Evolutionary conservation across 23 red algal species (phyloP).

Genomic region (Gracilaria gracilis): DNA sequence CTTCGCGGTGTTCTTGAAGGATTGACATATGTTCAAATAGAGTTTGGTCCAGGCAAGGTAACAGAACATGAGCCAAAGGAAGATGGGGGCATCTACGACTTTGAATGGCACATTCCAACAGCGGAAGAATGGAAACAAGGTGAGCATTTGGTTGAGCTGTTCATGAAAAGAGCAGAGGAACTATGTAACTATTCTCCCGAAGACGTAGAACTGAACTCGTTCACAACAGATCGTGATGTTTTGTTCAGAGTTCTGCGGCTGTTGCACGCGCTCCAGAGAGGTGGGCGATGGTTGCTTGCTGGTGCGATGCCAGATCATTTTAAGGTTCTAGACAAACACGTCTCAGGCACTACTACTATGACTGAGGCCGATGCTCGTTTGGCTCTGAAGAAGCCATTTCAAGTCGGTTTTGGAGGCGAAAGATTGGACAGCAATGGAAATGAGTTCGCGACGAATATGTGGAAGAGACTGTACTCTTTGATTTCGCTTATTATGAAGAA

Average conservation of each 20-base stretch:
- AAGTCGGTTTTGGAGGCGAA: constrained; percentile 69
- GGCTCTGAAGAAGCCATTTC: constrained; percentile 51
- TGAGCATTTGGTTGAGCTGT: constrained; percentile 37
- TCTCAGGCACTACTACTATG: constrained; percentile 13
- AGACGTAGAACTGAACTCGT: constrained; percentile 1
- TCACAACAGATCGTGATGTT: constrained; percentile 62
- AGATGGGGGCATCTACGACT: constrained; percentile 52
- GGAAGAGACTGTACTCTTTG: constrained; percentile 67
- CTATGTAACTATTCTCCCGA: background rate
- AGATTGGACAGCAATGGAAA: background rate
- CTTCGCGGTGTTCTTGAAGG: constrained; percentile 93
- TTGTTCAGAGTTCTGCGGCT: constrained; percentile 80
- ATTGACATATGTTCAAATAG: constrained; percentile 68
- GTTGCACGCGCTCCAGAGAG: constrained; percentile 87
- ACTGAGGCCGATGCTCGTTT: constrained; percentile 55
- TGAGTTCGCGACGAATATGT: constrained; percentile 69
- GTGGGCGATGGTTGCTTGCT: constrained; percentile 86
- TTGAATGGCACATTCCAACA: constrained; percentile 67
- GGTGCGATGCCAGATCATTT: constrained; percentile 75
- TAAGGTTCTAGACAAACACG: constrained; percentile 45
- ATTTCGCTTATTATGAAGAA: constrained; percentile 60
- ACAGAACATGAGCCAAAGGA: constrained; percentile 41
- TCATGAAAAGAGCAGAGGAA: constrained; percentile 44
- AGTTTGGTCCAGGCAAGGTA: constrained; percentile 49
- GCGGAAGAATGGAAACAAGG: constrained; percentile 65